These are phyloP conservation scores for Sporobolomyces phaffii DNA, from an alignment of 768 basidiomycete species.

Conservation along the genomic window DNA sequence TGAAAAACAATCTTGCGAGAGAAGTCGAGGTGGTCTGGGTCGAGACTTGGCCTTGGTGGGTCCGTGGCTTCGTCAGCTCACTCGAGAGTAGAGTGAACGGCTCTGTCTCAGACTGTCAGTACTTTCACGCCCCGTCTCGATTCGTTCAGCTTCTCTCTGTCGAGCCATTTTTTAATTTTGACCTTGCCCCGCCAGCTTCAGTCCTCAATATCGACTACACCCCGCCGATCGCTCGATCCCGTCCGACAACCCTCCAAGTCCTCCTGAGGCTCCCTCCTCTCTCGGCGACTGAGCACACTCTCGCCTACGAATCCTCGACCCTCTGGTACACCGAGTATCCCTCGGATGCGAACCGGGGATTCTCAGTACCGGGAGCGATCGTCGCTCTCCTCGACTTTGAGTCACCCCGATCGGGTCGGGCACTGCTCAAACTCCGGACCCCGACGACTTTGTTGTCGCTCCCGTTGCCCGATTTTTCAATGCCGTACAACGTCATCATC, in stretches of 20 bases:
- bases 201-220: constrained; percentile 59
- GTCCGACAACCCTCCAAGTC: constrained; percentile 71
- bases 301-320: constrained; percentile 76
- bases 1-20: constrained; percentile 54
- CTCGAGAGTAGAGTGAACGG: constrained; percentile 56
- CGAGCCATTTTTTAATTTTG: too few relatives aligned
- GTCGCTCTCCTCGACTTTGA: constrained; percentile 50
- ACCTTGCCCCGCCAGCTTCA: neutral
- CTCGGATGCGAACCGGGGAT: constrained; percentile 89
- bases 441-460: constrained; percentile 75
- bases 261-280: constrained; percentile 64
- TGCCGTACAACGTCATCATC: constrained; percentile 99
- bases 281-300: constrained; percentile 58
- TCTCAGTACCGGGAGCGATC: constrained; percentile 81
- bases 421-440: constrained; percentile 65
- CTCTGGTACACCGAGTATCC: constrained; percentile 92
- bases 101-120: constrained; percentile 10
- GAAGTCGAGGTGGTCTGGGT: constrained; percentile 59
- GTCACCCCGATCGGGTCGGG: neutral
- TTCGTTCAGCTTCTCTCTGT: too few relatives aligned
- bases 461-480: constrained; percentile 98
- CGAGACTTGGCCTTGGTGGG: constrained; percentile 89
- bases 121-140: neutral
- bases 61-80: constrained; percentile 81
- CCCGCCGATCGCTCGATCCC: constrained; percentile 61